Base-by-base conservation (phyloP, 169 alveolate species). In the Babesia ovata region DNA sequence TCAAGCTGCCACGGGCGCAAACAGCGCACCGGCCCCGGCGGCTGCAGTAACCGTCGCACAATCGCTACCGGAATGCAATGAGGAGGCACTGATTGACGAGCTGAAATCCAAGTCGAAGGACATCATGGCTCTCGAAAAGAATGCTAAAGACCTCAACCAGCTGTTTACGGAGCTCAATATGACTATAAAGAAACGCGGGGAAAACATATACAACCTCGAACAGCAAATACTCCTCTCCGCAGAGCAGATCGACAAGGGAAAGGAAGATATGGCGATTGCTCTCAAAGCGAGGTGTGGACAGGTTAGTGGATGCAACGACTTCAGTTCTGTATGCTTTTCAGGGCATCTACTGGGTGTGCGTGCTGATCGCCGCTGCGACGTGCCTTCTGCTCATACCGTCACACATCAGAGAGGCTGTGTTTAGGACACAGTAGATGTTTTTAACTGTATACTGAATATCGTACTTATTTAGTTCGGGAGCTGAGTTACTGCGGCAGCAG, bases 191-290 rank as follows among this genome's bases (percentile, higher is more conserved):
- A 83, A 83, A 57, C 52, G 90, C 24, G 90, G 90, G 29, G 90
- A 83, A 46, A 73, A 83, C 71, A 74, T 83, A 8, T 60, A 63
- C 62, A 83, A 52, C 48, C 65, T 83, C 26, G 90, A 83, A 57
- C 84, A 83, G 36, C 83, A 83, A 42, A 83, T 83, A 36, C 59
- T 83, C 24, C 44, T 74, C 46, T 74, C 90, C 24, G 53, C 86
- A 29, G 90, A 70, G 45, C 88, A 81, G 49, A 81, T 81, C 48
- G 85, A 83, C 16, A 75, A 83, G 69, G 90, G 86, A 7, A 67
- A 58, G 62, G 90, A 65, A 0, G 84, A 83, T 45, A 61, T 74
- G 67, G 75, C 65, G 17, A 3, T 42, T 13, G 82, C 76, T 13
- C 63, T 74, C 44, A 39, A 63, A 52, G 62, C 63, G 11, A 48